These are phyloP conservation scores for Malus fusca DNA, from an alignment of 306 rosid genomes.

Conservation along the genomic window DNA sequence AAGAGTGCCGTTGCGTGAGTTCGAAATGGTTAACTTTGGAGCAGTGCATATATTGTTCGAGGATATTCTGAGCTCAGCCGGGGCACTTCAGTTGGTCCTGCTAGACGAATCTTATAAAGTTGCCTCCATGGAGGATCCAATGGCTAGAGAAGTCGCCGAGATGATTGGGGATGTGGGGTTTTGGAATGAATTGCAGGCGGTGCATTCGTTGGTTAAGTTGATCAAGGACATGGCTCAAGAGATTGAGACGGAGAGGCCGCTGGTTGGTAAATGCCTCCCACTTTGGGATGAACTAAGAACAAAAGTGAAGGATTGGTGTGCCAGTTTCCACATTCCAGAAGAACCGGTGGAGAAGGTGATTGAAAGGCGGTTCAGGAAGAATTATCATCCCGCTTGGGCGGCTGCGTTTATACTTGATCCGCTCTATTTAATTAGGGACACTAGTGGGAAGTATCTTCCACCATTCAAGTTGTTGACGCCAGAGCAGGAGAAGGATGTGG, in stretches of 20 bases:
- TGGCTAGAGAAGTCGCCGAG: slow-evolving; percentile 54
- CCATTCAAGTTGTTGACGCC: slow-evolving; percentile 30
- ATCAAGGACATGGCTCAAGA: slow-evolving; percentile 71
- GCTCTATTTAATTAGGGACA: slow-evolving; percentile 22
- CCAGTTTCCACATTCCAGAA: slow-evolving; percentile 15
- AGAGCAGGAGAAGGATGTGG: slow-evolving; percentile 48
- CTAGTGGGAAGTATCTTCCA: slow-evolving; percentile 27
- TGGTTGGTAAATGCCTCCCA: slow-evolving; percentile 80
- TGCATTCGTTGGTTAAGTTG: slow-evolving; percentile 49
- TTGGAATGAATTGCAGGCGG: slow-evolving; percentile 74
- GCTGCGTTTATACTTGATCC: slow-evolving; percentile 34
- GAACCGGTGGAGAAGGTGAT: slow-evolving; percentile 22
- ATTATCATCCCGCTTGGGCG: slow-evolving; percentile 38
- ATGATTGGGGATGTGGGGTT: slow-evolving; percentile 53
- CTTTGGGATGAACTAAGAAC: slow-evolving; percentile 75
- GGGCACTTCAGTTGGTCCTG: slow-evolving; percentile 52
- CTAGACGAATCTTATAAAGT: slow-evolving; percentile 50
- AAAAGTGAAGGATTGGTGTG: slow-evolving; percentile 60
- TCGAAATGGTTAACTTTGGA: slow-evolving; percentile 28
- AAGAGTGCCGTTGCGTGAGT: slow-evolving; percentile 38
- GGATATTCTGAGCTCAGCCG: slow-evolving; percentile 47
- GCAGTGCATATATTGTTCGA: slow-evolving; percentile 46
- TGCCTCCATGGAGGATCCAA: slow-evolving; percentile 54
- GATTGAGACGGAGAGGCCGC: slow-evolving; percentile 68
- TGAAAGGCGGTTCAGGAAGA: slow-evolving; percentile 26